Conservation (phyloP, 306 rosid genomes). For the Gleditsia sinensis region DNA sequence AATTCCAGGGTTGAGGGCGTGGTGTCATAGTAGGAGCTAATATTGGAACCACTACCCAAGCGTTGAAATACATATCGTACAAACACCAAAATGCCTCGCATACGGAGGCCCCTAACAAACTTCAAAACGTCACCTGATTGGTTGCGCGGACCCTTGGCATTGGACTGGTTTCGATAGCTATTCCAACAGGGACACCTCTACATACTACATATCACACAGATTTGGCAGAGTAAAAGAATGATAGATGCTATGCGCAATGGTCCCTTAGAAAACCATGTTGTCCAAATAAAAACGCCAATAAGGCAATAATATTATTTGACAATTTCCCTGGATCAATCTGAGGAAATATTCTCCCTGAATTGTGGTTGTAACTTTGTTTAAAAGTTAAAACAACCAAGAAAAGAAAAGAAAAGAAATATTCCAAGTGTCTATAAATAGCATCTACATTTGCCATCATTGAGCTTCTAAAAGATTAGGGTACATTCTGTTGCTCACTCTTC, state of each 20-base stretch:
- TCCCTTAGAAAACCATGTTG: not conserved
- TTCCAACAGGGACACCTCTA: not conserved
- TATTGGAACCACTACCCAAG: too few relatives aligned
- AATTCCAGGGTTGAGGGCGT: too few relatives aligned
- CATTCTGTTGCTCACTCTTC: slow-evolving; percentile 18
- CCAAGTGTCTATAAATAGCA: slow-evolving; percentile 29
- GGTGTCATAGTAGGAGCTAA: too few relatives aligned
- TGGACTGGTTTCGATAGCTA: too few relatives aligned
- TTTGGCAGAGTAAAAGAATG: not conserved
- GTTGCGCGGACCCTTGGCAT: not conserved
- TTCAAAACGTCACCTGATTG: too few relatives aligned
- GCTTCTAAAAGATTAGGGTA: slow-evolving; percentile 3
- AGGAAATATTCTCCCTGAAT: not conserved
- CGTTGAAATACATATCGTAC: not conserved
- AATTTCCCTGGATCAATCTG: not conserved
- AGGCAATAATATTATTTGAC: not conserved
- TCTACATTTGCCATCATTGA: slow-evolving; percentile 22
- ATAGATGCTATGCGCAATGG: not conserved
- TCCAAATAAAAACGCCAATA: not conserved
- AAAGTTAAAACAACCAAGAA: not conserved
- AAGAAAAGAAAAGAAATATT: slow-evolving; percentile 26
- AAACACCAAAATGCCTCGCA: not conserved
- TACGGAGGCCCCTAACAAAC: too few relatives aligned
- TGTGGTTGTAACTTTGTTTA: slow-evolving; percentile 4
- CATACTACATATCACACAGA: not conserved